Percentiles rank a stretch among this genome's conserved stretches.
These are phyloP conservation scores for Calonectria crousiana DNA, from an alignment of 2,329 filamentous ascomycete genomes.

Conservation along the genomic window DNA sequence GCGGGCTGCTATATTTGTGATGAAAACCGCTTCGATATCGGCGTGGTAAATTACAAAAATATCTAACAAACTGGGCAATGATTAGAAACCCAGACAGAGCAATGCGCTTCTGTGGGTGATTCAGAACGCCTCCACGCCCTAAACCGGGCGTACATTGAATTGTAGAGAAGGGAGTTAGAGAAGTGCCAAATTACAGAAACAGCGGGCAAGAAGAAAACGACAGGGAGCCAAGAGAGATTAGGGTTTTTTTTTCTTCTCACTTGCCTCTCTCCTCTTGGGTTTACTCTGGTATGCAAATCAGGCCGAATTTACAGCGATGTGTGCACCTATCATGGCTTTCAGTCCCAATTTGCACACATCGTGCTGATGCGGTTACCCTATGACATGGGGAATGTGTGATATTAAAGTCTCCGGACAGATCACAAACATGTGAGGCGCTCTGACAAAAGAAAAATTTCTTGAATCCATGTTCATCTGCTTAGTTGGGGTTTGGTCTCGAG, in stretches of 20 bases:
- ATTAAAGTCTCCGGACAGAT: conserved; percentile 8
- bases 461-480: neutral
- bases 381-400: neutral
- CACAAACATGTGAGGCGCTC: conserved; percentile 33
- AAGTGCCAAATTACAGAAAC: conserved; percentile 2
- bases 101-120: neutral
- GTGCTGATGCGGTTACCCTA: too few species aligned
- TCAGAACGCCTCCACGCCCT: neutral
- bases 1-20: neutral
- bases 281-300: neutral
- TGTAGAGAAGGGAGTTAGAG: neutral
- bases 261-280: neutral
- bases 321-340: neutral
- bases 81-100: neutral
- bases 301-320: neutral
- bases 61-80: neutral
- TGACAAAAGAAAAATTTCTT: conserved; percentile 16
- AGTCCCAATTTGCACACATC: too few species aligned
- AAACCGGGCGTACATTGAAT: neutral
- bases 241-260: too few species aligned
- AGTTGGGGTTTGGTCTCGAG: conserved; percentile 25
- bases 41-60: neutral
- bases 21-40: neutral
- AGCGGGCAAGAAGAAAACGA: neutral
- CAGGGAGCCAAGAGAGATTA: neutral